phyloP scores from a whole-genome alignment of 805 yeast genomes.

The Cyberlindnera subsufficiens region DNA sequence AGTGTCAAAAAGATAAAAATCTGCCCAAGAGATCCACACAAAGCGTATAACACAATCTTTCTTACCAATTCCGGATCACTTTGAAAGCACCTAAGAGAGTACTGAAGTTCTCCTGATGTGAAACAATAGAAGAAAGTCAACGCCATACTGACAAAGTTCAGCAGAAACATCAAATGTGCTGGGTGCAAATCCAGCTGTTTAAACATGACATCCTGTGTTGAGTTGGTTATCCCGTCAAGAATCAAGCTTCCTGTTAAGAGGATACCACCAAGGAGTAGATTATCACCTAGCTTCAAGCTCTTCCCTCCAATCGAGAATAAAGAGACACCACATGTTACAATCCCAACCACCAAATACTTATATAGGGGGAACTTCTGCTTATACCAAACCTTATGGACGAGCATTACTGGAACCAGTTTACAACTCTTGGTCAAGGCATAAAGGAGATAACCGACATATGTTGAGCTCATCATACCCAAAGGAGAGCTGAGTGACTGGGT shows the following conservation, averaged over 20 bases:
- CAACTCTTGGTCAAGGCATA: constrained; percentile 87
- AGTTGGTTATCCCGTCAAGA: constrained; percentile 88
- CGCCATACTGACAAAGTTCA: constrained; percentile 40
- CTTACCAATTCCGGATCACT: constrained; percentile 46
- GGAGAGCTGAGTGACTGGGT: constrained; percentile 83
- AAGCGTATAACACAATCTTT: constrained; percentile 62
- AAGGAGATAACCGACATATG: constrained; percentile 82
- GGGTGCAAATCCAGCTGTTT: constrained; percentile 58
- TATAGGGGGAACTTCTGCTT: constrained; percentile 63
- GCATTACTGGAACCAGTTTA: constrained; percentile 90
- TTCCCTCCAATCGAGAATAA: constrained; percentile 59
- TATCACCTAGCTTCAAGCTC: constrained; percentile 19
- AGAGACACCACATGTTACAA: constrained; percentile 81
- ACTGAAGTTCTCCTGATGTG: constrained; percentile 41
- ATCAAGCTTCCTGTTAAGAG: constrained; percentile 59
- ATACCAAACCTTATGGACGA: constrained; percentile 70
- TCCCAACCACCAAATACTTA: constrained; percentile 70
- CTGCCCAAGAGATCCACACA: constrained; percentile 89
- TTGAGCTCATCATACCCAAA: constrained; percentile 69
- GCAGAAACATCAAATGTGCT: constrained; percentile 78
- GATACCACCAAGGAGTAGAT: constrained; percentile 45
- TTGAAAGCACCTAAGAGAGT: constrained; percentile 42
- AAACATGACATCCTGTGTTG: constrained; percentile 86
- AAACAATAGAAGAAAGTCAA: constrained; percentile 46
- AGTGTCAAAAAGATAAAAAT: constrained; percentile 85